Evolutionary conservation across 2,329 filamentous ascomycete species (phyloP).

Genomic region (Aspergillus sp.): DNA sequence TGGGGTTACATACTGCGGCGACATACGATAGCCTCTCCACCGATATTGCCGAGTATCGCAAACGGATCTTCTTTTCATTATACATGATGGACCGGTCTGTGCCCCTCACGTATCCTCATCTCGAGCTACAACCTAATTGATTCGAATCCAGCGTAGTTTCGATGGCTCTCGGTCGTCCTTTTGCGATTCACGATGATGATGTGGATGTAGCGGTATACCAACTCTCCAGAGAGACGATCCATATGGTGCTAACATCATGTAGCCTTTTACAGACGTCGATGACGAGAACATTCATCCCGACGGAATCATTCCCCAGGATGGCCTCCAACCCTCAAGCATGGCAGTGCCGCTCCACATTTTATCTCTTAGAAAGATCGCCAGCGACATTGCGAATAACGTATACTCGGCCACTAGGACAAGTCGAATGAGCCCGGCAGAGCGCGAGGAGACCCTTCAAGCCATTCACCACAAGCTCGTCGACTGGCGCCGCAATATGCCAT

Average conservation of each 20-base stretch:
- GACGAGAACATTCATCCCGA: slow-evolving; percentile 32
- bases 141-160: slow-evolving; percentile 39
- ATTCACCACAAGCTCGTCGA: slow-evolving; percentile 44
- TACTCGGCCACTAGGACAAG: slow-evolving; percentile 29
- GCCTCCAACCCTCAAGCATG: slow-evolving; percentile 35
- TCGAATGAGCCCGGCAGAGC: slow-evolving; percentile 17
- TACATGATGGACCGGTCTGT: slow-evolving; percentile 49
- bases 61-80: slow-evolving; percentile 46
- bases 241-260: not conserved
- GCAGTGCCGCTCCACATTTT: slow-evolving; percentile 45
- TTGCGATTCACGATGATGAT: slow-evolving; percentile 48
- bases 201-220: slow-evolving; percentile 38
- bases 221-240: not conserved
- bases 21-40: slow-evolving; percentile 33
- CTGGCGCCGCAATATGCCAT: slow-evolving; percentile 47
- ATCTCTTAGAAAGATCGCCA: slow-evolving; percentile 40
- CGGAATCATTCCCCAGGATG: slow-evolving; percentile 17
- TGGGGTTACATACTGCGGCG: slow-evolving; percentile 41
- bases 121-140: not conserved
- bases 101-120: not conserved
- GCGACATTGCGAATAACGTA: slow-evolving; percentile 40
- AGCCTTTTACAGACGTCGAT: slow-evolving; percentile 39
- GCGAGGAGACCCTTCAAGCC: slow-evolving; percentile 31
- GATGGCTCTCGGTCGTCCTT: slow-evolving; percentile 44
- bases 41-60: slow-evolving; percentile 36